Evolutionary conservation across 768 basidiomycete species (phyloP).

Genomic region (Lactarius pseudohatsudake): DNA sequence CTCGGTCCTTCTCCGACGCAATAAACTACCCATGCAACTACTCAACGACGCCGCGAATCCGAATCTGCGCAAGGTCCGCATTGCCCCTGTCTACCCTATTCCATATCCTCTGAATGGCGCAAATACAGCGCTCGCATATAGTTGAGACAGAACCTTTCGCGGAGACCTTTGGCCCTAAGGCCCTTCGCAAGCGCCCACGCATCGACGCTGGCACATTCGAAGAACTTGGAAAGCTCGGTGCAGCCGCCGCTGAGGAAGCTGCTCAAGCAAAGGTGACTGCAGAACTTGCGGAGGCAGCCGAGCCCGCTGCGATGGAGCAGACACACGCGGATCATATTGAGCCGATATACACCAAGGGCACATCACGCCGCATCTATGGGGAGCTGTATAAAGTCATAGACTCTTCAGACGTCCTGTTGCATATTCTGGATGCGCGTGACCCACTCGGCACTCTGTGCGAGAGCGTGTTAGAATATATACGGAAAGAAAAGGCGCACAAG

Average conservation of each 20-base stretch:
- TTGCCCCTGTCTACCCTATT: background rate
- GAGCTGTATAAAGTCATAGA: conserved; percentile 99
- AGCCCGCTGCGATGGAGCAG: conserved; percentile 43
- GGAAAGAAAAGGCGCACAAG: conserved; percentile 96
- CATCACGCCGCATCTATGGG: conserved; percentile 93
- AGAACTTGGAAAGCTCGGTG: conserved; percentile 72
- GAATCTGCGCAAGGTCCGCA: conserved; percentile 66
- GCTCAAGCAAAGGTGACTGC: conserved; percentile 40
- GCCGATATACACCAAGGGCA: conserved; percentile 93
- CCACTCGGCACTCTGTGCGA: conserved; percentile 95
- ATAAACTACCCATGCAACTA: conserved; percentile 96
- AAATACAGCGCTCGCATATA: conserved; percentile 76
- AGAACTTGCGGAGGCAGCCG: conserved; percentile 51
- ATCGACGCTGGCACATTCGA: conserved; percentile 90
- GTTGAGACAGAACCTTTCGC: conserved; percentile 94
- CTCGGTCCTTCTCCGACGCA: conserved; percentile 87
- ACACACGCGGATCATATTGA: conserved; percentile 82
- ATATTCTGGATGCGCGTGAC: conserved; percentile 94
- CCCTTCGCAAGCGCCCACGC: conserved; percentile 87
- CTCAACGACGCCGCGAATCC: conserved; percentile 88
- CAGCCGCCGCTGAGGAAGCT: conserved; percentile 55
- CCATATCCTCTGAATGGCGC: background rate
- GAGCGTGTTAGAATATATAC: conserved; percentile 87
- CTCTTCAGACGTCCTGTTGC: conserved; percentile 94
- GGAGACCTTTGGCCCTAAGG: conserved; percentile 95